phyloP scores from a whole-genome alignment of 257 asterid species.

The Ballota nigra region DNA sequence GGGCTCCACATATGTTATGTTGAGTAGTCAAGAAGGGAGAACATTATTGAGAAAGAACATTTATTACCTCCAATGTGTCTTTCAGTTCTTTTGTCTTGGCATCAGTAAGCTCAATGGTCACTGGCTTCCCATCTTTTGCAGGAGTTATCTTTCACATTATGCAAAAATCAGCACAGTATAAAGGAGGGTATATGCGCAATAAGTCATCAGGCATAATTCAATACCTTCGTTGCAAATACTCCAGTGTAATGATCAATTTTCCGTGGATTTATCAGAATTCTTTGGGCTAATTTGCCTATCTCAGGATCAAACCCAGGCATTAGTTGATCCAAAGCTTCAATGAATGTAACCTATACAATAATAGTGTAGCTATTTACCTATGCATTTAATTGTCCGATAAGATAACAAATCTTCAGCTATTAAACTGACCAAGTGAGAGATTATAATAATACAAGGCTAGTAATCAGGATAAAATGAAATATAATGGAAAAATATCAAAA shows the following conservation, averaged over 20 bases:
- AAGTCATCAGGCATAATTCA: background rate
- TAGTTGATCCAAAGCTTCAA: constrained; percentile 58
- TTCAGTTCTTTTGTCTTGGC: constrained; percentile 88
- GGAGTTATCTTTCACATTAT: constrained; percentile 62
- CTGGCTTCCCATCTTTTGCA: constrained; percentile 91
- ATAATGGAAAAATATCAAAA: background rate
- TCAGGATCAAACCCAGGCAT: constrained; percentile 94
- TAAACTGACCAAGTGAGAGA: background rate
- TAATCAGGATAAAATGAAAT: background rate
- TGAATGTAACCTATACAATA: constrained; percentile 34
- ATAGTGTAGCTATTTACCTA: background rate
- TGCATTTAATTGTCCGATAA: background rate
- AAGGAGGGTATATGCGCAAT: constrained; percentile 1
- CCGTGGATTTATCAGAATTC: constrained; percentile 76
- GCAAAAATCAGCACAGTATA: constrained; percentile 1
- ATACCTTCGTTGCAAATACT: constrained; percentile 80
- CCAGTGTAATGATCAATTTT: constrained; percentile 74
- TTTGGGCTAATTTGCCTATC: constrained; percentile 75
- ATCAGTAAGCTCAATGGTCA: constrained; percentile 81
- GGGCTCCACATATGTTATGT: background rate
- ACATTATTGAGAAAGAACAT: background rate
- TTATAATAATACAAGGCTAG: background rate
- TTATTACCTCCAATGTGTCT: constrained; percentile 68
- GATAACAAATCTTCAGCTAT: background rate
- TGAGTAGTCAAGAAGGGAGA: constrained; percentile 18